Base-by-base conservation (phyloP, 225 moss, liverwort and hornwort genomes). In the Marchantia polymorpha region DNA sequence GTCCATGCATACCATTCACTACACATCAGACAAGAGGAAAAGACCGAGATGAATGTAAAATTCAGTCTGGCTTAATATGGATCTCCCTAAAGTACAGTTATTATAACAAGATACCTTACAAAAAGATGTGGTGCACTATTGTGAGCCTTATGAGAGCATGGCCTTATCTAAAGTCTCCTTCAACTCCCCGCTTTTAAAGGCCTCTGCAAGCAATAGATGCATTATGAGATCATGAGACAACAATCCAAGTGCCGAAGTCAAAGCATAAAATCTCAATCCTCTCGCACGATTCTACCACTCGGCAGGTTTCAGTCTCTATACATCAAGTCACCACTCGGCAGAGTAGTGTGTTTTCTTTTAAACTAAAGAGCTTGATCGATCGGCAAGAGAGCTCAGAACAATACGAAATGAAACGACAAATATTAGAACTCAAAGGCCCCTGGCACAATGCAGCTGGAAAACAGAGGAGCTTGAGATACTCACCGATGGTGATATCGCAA, bases 91-190 rank as follows among this genome's bases (percentile, higher is more conserved):
- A 76, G 39, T 76, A 76, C 76, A 61, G 46, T 61, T 52, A 26
- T 17, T 27, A 16, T 31, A 58, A 76, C 39, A 75, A 19, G 71
- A 53, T 10, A 26, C 72, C 22, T 8, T 8, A 48, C 10, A 51
- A 2, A 72, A 0, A 52, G n/a, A 72, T 26, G 25, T 56, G 29
- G 60, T 60, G 22, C 60, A 76, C 39, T 31, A 22, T 46, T 39
- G 47, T 50, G n/a, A 20, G 48, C 7, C 73, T 94, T 86, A 94
- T 81, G 93, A 94, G 39, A 91, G 69, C 84, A 92, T 81, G 63
- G 91, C 91, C 86, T 86, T 97, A 65, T 93, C 96, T 81, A 97
- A 12, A 64, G 88, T 84, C 89, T 97, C 96, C 84, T 92, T 86
- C 79, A 97, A 83, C 77, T 94, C 91, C 64, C 96, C 96, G 31